Base-by-base conservation (phyloP, 345 rosid genomes). In the Euphorbia lathyris region DNA sequence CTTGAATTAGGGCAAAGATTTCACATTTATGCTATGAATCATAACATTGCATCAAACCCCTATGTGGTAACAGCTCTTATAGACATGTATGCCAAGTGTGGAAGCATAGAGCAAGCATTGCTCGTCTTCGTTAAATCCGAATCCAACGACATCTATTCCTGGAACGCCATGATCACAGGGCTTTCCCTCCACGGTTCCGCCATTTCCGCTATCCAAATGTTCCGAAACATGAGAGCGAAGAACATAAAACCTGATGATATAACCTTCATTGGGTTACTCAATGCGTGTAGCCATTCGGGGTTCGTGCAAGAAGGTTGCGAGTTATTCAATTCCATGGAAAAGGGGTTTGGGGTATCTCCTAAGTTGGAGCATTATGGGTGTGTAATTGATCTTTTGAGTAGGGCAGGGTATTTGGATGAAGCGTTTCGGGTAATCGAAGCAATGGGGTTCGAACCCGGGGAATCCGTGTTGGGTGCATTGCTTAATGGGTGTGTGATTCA, bases 361-460 rank as follows among this genome's bases (percentile, higher is more conserved):
- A 74, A 74, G 47, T 19, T 70, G 17, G 81, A 78, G 78, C 81
- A 74, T 36, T 70, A 74, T 5, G 76, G 81, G 1, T 74, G 81
- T 47, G 45, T 74, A 66, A 69, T 78, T 66, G 78, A 78, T 57
- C 78, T 78, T 62, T 40, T 70, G n/a, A 55, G 73, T 14, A 36
- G 76, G 22, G 45, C 75, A 5, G 55, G 72, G 29, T 60, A 60
- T 40, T 60, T 78, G 0, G 58, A 74, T 70, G 11, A 20, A 0
- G 72, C 75, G 10, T 61, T 69, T 29, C 57, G 20, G 42, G 12
- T 78, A 43, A 66, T 78, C 22, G 61, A 74, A 66, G 58, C 62
- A 4, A 70, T 74, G 76, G 75, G 78, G 60, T 78, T 66, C 20
- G 66, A 62, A 58, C 78, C 72, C 3, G 70, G 75, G 38, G 75